phyloP scores from a whole-genome alignment of 192 early-diverging fungal species.

The Paraglomus brasilianum region DNA sequence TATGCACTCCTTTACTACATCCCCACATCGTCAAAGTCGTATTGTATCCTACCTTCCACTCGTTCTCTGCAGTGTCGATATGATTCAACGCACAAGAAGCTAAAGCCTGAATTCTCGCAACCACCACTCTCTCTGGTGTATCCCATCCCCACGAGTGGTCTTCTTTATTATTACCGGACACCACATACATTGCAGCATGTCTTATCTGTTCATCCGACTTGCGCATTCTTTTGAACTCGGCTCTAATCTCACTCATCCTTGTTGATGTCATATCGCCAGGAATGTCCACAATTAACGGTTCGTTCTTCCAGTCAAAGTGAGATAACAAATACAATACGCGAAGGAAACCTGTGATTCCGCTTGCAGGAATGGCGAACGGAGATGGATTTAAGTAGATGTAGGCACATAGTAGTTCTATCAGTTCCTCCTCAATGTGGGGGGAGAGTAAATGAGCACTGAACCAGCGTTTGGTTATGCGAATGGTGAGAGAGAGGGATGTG shows the following conservation, averaged over 20 bases:
- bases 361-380: conserved; percentile 58
- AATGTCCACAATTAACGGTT: conserved; percentile 79
- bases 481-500: conserved; percentile 74
- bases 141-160: conserved; percentile 59
- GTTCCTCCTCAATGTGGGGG: conserved; percentile 67
- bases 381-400: conserved; percentile 67
- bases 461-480: conserved; percentile 91
- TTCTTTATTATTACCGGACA: conserved; percentile 59
- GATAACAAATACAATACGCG: conserved; percentile 72
- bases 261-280: conserved; percentile 56
- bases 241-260: conserved; percentile 42
- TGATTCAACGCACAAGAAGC: conserved; percentile 62
- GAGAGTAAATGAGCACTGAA: conserved; percentile 79
- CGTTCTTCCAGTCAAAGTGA: conserved; percentile 72
- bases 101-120: conserved; percentile 61
- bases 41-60: conserved; percentile 44
- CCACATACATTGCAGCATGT: conserved; percentile 63
- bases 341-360: conserved; percentile 72
- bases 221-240: conserved; percentile 60
- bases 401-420: conserved; percentile 74
- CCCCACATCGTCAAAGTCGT: conserved; percentile 12
- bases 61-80: conserved; percentile 47
- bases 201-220: conserved; percentile 41
- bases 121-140: conserved; percentile 56
- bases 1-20: background rate